Base-by-base conservation (phyloP, 441 rosid species). In the Cnidoscolus chayamansa region DNA sequence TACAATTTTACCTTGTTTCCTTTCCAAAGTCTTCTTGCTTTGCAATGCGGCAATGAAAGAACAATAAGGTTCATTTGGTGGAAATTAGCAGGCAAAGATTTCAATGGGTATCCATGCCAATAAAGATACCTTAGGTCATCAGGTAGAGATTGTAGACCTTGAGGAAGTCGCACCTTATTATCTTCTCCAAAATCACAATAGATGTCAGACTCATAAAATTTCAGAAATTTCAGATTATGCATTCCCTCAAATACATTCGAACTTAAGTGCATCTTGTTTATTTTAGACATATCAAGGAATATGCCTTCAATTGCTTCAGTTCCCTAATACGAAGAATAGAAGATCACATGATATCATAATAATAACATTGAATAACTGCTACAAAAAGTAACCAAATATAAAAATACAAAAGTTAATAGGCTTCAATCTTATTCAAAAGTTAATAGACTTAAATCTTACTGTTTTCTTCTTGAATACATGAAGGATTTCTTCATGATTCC, bases 401-500 rank as follows among this genome's bases (percentile, higher is more conserved):
- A 25, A 25, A 25, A 25, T 15, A 57, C 0, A 61, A 0, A 20
- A 40, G 45, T 17, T 2, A n/a, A 0, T 5, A 2, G 12, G 1
- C 2, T n/a, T n/a, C n/a, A n/a, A 63, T 16, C n/a, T 17, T 35
- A 35, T 54, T 9, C 1, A 35, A 13, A 37, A 62, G 31, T 62
- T 17, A 0, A 1, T 15, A 37, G 0, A 31, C 5, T 10, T 56
- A 7, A 17, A 40, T 35, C 67, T 70, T 53, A 76, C 79, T 5
- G 11, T 10, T 10, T 76, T 71, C 9, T 40, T 30, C 50, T 16
- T 54, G 1, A 76, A 37, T 10, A 76, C 72, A 16, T 8, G 30
- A 20, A 19, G 8, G 11, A 67, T 69, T 0, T 72, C 79, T 9
- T 66, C 25, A 25, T 59, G 76, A 66, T 65, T 47, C 79, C 79